Conservation (phyloP, 2,329 filamentous ascomycete genomes). For the Paraconiothyrium sp. region DNA sequence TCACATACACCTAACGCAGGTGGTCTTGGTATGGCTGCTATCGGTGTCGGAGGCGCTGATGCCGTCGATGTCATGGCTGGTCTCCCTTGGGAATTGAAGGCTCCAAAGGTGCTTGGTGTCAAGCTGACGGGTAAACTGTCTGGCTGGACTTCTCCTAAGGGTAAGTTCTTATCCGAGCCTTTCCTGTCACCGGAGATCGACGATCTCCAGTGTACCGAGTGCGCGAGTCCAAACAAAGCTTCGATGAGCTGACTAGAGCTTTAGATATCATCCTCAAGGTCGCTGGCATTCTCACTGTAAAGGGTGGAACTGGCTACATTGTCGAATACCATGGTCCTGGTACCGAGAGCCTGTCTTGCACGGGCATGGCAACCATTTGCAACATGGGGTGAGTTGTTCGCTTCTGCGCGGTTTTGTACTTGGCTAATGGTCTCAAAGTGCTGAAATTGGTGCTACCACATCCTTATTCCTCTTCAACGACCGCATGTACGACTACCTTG, state of each 20-base stretch:
- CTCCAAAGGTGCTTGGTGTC: constrained; percentile 95
- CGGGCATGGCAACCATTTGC: constrained; percentile 76
- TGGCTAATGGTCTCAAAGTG: constrained; percentile 28
- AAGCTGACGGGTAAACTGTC: constrained; percentile 88
- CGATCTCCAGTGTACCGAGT: not conserved
- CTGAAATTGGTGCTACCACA: constrained; percentile 82
- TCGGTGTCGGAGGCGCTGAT: constrained; percentile 97
- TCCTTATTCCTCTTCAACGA: constrained; percentile 98
- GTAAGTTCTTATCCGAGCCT: constrained; percentile 59
- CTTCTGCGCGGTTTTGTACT: not conserved
- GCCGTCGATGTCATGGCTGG: constrained; percentile 98
- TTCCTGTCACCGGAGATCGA: not conserved
- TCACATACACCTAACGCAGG: constrained; percentile 97
- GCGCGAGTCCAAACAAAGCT: constrained; percentile 19
- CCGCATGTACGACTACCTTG: constrained; percentile 95
- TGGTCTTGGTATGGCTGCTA: constrained; percentile 93
- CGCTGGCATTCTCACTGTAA: constrained; percentile 94
- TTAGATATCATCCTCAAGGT: constrained; percentile 96
- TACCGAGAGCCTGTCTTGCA: constrained; percentile 76
- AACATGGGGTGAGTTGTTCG: constrained; percentile 29
- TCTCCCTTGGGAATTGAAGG: constrained; percentile 97
- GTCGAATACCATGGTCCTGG: constrained; percentile 81
- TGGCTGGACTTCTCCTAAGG: constrained; percentile 94
- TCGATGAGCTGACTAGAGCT: constrained; percentile 22
- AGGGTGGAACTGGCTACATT: constrained; percentile 95